Percentiles rank a stretch among this genome's conserved stretches.
Evolutionary conservation across 257 asterid genomes (phyloP).

Genomic region (Eustoma russellianum): DNA sequence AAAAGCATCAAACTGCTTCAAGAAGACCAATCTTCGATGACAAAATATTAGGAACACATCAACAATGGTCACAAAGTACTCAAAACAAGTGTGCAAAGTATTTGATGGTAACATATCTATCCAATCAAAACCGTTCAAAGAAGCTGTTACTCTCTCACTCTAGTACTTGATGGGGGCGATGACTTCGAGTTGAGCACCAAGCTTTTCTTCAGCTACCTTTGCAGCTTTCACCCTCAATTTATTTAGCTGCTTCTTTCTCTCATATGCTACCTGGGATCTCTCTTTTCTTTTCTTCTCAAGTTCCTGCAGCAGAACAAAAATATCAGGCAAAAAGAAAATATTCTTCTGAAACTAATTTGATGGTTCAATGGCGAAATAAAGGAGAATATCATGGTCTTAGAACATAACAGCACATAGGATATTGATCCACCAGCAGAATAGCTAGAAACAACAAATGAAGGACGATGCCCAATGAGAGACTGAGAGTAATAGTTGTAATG

Average conservation of each 20-base stretch:
- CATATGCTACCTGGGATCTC: constrained; percentile 21
- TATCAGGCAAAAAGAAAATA: neutral
- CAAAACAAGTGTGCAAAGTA: no score
- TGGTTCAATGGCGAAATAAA: no score
- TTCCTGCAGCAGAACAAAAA: constrained; percentile 12
- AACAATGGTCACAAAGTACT: no score
- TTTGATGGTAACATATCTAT: no score
- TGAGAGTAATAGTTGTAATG: no score
- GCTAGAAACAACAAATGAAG: no score
- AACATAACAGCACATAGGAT: neutral
- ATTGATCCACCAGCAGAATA: no score
- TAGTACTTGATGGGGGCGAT: constrained; percentile 24
- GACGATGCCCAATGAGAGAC: no score
- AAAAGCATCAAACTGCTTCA: no score
- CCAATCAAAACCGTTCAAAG: no score
- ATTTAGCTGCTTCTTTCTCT: constrained; percentile 24
- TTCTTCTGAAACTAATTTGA: neutral
- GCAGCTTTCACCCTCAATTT: constrained; percentile 22
- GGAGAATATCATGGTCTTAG: constrained; percentile 20
- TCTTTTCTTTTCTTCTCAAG: constrained; percentile 27
- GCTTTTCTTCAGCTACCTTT: constrained; percentile 23
- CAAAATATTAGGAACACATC: no score
- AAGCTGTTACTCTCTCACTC: neutral
- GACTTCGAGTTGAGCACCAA: constrained; percentile 24
- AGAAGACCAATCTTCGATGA: no score